Percentiles rank a stretch among this genome's conserved stretches.
Conservation (phyloP, 768 basidiomycete species). For the Lentinula guzmanii region DNA sequence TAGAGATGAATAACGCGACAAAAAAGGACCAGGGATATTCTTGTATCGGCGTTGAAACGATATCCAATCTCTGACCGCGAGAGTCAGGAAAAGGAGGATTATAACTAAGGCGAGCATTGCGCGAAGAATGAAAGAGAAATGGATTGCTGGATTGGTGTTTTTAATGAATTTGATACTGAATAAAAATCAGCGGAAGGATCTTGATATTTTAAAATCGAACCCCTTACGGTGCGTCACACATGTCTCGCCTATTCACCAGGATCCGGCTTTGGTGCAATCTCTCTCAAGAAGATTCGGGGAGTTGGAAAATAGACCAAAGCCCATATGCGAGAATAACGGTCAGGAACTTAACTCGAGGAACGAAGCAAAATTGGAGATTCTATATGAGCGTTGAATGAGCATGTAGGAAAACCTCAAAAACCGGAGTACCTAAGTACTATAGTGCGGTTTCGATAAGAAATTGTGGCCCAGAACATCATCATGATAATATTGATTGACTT, state of each 20-base stretch:
- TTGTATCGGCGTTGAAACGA: background rate
- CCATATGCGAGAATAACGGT: background rate
- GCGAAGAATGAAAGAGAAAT: background rate
- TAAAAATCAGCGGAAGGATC: slow-evolving; percentile 1
- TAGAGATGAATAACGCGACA: background rate
- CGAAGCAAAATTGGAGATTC: background rate
- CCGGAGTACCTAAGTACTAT: no score
- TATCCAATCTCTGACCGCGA: background rate
- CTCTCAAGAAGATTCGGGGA: background rate
- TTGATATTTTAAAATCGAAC: background rate
- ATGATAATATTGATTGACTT: no score
- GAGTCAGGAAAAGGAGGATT: background rate
- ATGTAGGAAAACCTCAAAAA: background rate
- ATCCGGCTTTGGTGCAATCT: background rate
- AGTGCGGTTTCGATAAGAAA: no score
- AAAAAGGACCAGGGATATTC: slow-evolving; percentile 1
- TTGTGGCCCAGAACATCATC: no score
- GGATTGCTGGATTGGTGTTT: background rate
- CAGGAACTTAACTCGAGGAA: background rate
- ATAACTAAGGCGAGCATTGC: background rate
- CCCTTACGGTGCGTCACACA: background rate
- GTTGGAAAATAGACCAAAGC: background rate
- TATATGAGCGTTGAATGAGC: background rate
- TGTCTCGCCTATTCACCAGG: background rate
- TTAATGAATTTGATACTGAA: background rate